Percentiles rank a stretch among this genome's conserved stretches.
Evolutionary conservation across 768 basidiomycete genomes (phyloP).

Genomic region (Coprinopsis sp.): DNA sequence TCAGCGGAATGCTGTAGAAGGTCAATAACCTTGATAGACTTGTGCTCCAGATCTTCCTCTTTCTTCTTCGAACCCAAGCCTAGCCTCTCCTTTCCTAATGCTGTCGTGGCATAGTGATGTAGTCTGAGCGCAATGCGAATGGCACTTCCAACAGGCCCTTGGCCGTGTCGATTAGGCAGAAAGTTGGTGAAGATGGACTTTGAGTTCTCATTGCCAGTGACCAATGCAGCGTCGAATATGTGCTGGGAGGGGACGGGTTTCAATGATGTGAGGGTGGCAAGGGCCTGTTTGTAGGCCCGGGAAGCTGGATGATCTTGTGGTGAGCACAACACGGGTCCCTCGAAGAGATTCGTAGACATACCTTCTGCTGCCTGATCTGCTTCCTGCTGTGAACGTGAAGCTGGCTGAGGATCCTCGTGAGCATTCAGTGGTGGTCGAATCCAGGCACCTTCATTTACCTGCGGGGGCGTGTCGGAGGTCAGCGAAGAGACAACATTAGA

Average conservation of each 20-base stretch:
- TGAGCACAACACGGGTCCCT: neutral
- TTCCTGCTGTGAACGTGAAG: constrained; percentile 26
- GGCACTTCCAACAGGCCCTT: constrained; percentile 68
- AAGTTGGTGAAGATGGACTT: constrained; percentile 60
- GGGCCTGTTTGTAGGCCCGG: constrained; percentile 72
- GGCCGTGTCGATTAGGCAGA: constrained; percentile 68
- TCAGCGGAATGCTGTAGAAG: constrained; percentile 78
- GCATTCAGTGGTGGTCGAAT: too few species aligned
- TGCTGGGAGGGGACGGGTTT: constrained; percentile 56
- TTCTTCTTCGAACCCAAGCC: constrained; percentile 43
- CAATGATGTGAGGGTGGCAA: constrained; percentile 60
- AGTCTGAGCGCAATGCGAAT: constrained; percentile 66
- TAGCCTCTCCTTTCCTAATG: constrained; percentile 34
- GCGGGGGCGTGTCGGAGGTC: neutral
- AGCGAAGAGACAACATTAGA: constrained; percentile 1
- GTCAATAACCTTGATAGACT: constrained; percentile 79
- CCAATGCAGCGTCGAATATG: constrained; percentile 48
- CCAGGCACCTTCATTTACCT: constrained; percentile 5
- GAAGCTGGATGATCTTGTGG: constrained; percentile 40
- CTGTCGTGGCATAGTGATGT: constrained; percentile 50
- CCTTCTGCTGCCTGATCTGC: constrained; percentile 51
- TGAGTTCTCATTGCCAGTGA: constrained; percentile 35
- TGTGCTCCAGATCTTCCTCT: constrained; percentile 63
- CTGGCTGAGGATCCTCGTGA: constrained; percentile 7
- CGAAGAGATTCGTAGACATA: constrained; percentile 18